These are phyloP conservation scores for Amanita rubescens DNA, from an alignment of 768 basidiomycete genomes.

Conservation along the genomic window DNA sequence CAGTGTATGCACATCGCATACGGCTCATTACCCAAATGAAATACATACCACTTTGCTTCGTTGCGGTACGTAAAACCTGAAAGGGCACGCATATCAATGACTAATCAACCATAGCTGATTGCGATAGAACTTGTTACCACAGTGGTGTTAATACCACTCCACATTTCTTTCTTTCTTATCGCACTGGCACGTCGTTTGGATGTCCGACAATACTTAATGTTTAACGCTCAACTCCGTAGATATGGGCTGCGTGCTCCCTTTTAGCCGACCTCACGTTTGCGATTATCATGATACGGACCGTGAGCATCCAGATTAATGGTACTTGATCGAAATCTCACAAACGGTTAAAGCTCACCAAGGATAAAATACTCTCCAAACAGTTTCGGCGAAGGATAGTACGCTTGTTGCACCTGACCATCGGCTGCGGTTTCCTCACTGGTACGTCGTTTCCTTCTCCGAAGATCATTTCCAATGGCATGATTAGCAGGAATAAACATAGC, in stretches of 20 bases:
- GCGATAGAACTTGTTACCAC: neutral
- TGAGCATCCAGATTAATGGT: constrained; percentile 7
- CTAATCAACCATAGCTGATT: neutral
- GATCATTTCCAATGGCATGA: neutral
- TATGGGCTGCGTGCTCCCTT: constrained; percentile 26
- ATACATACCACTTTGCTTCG: constrained; percentile 6
- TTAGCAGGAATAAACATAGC: too few relatives aligned
- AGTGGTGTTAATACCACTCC: neutral
- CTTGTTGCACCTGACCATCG: constrained; percentile 24
- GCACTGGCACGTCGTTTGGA: neutral
- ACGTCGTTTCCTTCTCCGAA: neutral
- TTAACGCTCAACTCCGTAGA: neutral
- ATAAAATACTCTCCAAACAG: constrained; percentile 18
- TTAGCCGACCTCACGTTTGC: constrained; percentile 25
- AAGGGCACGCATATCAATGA: neutral
- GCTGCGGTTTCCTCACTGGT: constrained; percentile 28
- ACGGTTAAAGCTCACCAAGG: constrained; percentile 13
- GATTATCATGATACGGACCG: constrained; percentile 23
- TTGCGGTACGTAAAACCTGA: neutral
- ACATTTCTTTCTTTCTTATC: neutral
- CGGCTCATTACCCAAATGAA: constrained; percentile 18
- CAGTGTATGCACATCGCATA: constrained; percentile 25
- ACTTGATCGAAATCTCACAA: neutral
- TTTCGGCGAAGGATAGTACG: constrained; percentile 20
- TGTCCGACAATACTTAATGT: neutral